Base-by-base conservation (phyloP, 305 asterid genomes). In the Salvia sclarea region DNA sequence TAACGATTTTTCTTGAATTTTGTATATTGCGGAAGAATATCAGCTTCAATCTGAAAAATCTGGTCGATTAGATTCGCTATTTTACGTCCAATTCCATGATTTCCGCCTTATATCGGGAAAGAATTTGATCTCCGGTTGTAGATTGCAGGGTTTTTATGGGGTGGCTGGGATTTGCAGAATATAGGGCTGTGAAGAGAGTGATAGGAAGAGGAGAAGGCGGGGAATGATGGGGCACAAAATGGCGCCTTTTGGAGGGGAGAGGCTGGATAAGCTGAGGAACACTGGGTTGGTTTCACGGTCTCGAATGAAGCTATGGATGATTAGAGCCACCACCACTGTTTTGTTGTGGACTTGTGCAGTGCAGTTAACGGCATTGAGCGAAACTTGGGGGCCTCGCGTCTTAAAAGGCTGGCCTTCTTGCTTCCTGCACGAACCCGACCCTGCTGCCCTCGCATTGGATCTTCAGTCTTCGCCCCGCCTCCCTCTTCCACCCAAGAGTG, bases 401-500 rank as follows among this genome's bases (percentile, higher is more conserved):
- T 77, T 89, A 17, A 86, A 83, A 75, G 88, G 90, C 4, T 88
- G 95, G 92, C 95, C 95, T 11, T 88, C 92, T 49, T 85, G 92
- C 75, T 88, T 88, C 63, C 74, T 84, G 1, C 92, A 81, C 24
- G 87, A 88, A 44, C 81, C 91, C 13, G 64, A 78, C n/a, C 37
- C 67, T 12, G 69, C 91, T 12, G 33, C 77, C 28, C 74, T 50
- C 20, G 75, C 82, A 4, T 61, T 83, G 81, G 81, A 76, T 72
- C 75, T 79, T 52, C 79, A 74, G 9, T 77, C 82, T 18, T 65
- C 71, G 2, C 68, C 76, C 3, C 78, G 74, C 33, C 71, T 82
- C 45, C 85, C 84, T 79, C 85, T 87, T 55, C 97, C 95, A 3
- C 96, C 97, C 1, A 93, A 93, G 81, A 87, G 98, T 93, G 80